These are phyloP conservation scores for Petunia axillaris DNA, from an alignment of 257 asterid genomes.

Conservation along the genomic window DNA sequence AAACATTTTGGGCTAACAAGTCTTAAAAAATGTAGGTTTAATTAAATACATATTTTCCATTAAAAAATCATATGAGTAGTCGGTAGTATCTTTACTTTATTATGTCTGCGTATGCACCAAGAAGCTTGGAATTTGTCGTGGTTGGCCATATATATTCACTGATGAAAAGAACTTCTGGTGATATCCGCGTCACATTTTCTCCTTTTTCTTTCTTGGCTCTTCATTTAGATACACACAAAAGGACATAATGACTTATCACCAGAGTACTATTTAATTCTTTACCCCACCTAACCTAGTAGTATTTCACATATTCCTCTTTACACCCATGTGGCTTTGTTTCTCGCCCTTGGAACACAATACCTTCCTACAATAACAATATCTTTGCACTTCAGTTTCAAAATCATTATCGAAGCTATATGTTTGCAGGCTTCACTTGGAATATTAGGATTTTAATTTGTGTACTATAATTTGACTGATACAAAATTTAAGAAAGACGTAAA, in stretches of 20 bases:
- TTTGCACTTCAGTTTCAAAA: background rate
- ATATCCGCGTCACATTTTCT: constrained; percentile 41
- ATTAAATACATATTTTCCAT: background rate
- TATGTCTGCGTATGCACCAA: constrained; percentile 48
- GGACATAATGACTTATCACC: background rate
- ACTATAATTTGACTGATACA: too few relatives aligned
- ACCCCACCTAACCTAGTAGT: background rate
- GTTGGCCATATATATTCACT: constrained; percentile 17
- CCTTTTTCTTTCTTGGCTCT: background rate
- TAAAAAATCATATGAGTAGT: background rate
- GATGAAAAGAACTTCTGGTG: constrained; percentile 36
- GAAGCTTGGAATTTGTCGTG: constrained; percentile 60
- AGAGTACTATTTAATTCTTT: background rate
- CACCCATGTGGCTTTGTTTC: constrained; percentile 35
- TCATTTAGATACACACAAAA: background rate
- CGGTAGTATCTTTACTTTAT: background rate
- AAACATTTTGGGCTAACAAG: background rate
- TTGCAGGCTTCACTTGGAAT: background rate
- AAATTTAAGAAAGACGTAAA: too few relatives aligned
- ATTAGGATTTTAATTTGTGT: too few relatives aligned
- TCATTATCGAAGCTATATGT: background rate
- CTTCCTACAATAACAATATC: background rate
- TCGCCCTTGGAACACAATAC: constrained; percentile 20
- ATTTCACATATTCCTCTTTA: constrained; percentile 37
- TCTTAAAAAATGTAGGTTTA: background rate